These are phyloP conservation scores for Leccinum olivaceopallidum DNA, from an alignment of 768 basidiomycete genomes.

Conservation along the genomic window DNA sequence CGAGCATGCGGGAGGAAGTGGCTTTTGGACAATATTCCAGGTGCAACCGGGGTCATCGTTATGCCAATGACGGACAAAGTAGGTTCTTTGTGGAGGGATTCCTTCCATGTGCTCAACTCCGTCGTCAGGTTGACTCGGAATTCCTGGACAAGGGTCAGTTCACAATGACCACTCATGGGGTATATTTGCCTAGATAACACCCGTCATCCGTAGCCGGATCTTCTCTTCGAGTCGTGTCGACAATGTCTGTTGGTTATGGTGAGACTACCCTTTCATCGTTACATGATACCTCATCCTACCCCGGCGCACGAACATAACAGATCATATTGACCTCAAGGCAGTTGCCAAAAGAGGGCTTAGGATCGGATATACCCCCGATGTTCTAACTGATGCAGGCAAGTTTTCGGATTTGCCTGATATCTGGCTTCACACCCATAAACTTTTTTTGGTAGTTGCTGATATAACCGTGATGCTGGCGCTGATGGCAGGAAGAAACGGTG, in stretches of 20 bases:
- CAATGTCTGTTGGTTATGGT: constrained; percentile 93
- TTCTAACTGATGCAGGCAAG: constrained; percentile 87
- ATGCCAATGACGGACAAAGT: constrained; percentile 72
- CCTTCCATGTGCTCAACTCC: background rate
- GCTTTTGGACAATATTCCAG: constrained; percentile 72
- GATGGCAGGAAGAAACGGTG: constrained; percentile 88
- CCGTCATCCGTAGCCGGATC: constrained; percentile 59
- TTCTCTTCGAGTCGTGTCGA: constrained; percentile 79
- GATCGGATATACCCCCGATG: constrained; percentile 91
- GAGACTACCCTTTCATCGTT: constrained; percentile 15
- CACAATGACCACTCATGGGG: background rate
- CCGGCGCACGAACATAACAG: constrained; percentile 39
- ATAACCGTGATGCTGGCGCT: constrained; percentile 85
- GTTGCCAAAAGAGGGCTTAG: constrained; percentile 61
- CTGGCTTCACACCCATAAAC: background rate
- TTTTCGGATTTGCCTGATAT: background rate
- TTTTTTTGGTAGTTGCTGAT: constrained; percentile 78
- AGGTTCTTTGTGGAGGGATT: background rate
- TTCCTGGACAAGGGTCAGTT: constrained; percentile 43
- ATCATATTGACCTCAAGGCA: constrained; percentile 73
- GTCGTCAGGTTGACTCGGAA: constrained; percentile 66
- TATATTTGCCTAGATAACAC: constrained; percentile 5
- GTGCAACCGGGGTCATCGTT: constrained; percentile 60
- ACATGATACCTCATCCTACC: background rate
- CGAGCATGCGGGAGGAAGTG: constrained; percentile 59